Base-by-base conservation (phyloP, 2,329 filamentous ascomycete genomes). In the Aspergillus uvarum region DNA sequence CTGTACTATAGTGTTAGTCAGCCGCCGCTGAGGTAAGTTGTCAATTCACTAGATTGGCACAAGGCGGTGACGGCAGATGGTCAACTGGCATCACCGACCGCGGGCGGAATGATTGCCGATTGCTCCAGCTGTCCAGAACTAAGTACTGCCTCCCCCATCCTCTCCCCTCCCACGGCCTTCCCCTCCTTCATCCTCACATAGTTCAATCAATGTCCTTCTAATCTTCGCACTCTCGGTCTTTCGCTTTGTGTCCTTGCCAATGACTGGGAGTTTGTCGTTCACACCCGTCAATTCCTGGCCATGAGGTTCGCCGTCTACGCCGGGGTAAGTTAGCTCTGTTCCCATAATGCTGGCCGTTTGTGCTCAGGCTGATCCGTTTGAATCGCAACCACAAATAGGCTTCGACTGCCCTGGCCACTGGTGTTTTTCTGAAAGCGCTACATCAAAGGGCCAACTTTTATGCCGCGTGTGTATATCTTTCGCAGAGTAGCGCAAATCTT, bases 401-500 rank as follows among this genome's bases (percentile, higher is more conserved):
- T 77, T 97, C 94, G 58, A 88, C 90, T 76, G 88, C 88, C 78
- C 87, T 96, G 74, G 94, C 94, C 69, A 89, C 87, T 66, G 86
- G 87, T 69, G 92, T 96, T 61, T 84, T 97, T 62, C 79, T 96
- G 60, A 95, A 93, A 73, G 94, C 95, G 63, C 94, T 98, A 78
- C 90, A 95, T 73, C 91, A 98, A 79, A 87, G 95, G 65, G 89
- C 95, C 65, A 99, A 99, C 79, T 99, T 98, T 83, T 99, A 99
- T 80, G 96, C 94, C 57, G 93, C 95, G 67, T 95, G 92, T 79
- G 95, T 99, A 52, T 96, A 98, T 78, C 87, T 99, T 54, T 91
- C 93, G 47, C 94, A 98, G 78, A 97, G 92, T 77, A 98, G 95
- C 80, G 89, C 96, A 69, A 98, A 94, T 74, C 82, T 98, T 56